Conservation (phyloP, 768 basidiomycete species). For the Termitomyces sp. region DNA sequence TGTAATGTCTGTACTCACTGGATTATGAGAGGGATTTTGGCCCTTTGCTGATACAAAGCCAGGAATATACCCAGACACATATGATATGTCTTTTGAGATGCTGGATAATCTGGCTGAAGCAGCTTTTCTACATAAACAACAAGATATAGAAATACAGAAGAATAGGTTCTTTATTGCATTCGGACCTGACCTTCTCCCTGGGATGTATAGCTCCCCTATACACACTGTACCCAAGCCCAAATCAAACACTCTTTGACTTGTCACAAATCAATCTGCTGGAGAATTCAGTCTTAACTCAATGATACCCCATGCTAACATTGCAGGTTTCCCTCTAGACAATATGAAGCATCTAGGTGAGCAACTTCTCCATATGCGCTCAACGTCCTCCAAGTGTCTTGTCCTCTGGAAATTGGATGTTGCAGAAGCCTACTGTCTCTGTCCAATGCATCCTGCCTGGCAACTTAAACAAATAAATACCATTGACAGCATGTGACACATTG, state of each 20-base stretch:
- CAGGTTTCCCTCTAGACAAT: not conserved
- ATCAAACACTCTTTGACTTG: not conserved
- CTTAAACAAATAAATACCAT: not conserved
- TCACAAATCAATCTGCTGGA: not conserved
- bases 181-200: not conserved
- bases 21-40: not conserved
- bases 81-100: not conserved
- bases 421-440: not conserved
- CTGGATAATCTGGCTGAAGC: not conserved
- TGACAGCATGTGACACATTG: conserved; percentile 22
- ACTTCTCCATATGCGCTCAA: too few species aligned
- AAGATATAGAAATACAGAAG: not conserved
- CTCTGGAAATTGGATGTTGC: not conserved
- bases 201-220: not conserved
- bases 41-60: not conserved
- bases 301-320: not conserved
- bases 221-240: not conserved
- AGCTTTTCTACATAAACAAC: not conserved
- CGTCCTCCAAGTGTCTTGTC: not conserved
- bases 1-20: not conserved
- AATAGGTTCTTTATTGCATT: not conserved
- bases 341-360: not conserved
- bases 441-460: not conserved
- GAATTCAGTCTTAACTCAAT: not conserved
- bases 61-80: not conserved